These are phyloP conservation scores for Cyphellophora attinorum DNA, from an alignment of 2,329 filamentous ascomycete genomes.

Conservation along the genomic window DNA sequence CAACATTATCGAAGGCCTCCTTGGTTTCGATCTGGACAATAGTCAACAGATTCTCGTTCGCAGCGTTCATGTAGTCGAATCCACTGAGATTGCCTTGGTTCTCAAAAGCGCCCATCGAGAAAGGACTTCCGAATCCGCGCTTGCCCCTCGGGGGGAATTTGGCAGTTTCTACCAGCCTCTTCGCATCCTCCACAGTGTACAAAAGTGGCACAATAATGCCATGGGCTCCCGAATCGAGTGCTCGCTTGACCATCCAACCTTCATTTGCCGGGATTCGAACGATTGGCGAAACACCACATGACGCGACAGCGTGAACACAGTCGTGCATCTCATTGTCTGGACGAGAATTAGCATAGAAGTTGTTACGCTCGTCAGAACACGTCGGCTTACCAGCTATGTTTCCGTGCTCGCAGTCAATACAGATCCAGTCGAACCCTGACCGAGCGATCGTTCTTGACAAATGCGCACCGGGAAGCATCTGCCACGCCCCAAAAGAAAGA, in stretches of 20 bases:
- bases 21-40: constrained; percentile 37
- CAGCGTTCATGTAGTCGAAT: constrained; percentile 43
- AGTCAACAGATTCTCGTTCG: constrained; percentile 44
- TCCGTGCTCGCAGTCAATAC: constrained; percentile 46
- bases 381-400: constrained; percentile 40
- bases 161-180: constrained; percentile 39
- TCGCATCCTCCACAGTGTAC: constrained; percentile 43
- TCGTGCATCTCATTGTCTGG: constrained; percentile 41
- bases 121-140: constrained; percentile 49
- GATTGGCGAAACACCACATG: constrained; percentile 32
- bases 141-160: constrained; percentile 48
- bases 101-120: constrained; percentile 37
- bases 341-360: too few relatives aligned
- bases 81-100: constrained; percentile 25
- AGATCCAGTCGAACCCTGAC: constrained; percentile 45
- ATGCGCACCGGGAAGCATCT: constrained; percentile 48
- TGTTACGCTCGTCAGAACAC: neutral
- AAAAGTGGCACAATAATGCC: constrained; percentile 48
- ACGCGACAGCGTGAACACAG: constrained; percentile 38
- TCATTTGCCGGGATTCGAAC: constrained; percentile 46
- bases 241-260: constrained; percentile 54
- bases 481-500: constrained; percentile 47
- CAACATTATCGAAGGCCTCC: constrained; percentile 29
- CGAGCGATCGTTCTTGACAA: constrained; percentile 43
- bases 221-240: constrained; percentile 51